phyloP scores from a whole-genome alignment of 73 alveolate species.

The Symbiodinium pilosum region DNA sequence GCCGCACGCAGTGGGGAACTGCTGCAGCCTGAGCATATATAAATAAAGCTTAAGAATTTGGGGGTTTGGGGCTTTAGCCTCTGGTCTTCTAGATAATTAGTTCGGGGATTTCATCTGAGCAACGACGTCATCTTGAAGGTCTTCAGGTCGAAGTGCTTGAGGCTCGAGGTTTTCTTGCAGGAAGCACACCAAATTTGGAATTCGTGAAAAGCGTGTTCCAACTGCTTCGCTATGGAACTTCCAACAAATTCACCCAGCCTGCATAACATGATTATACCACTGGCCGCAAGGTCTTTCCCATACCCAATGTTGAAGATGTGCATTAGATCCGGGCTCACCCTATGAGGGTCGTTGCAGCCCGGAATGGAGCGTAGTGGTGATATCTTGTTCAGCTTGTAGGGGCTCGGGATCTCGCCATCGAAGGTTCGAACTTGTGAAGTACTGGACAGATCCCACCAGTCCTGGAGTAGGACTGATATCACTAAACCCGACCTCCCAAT shows the following conservation, averaged over 20 bases:
- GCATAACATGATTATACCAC: neutral
- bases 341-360: neutral
- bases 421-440: slow-evolving; percentile 4
- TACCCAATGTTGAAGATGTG: slow-evolving; percentile 21
- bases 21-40: neutral
- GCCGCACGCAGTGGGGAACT: neutral
- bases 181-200: neutral
- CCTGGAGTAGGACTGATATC: too few relatives aligned
- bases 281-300: slow-evolving; percentile 10
- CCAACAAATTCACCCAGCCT: neutral
- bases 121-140: slow-evolving; percentile 35
- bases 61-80: neutral
- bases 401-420: neutral
- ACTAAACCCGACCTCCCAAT: too few relatives aligned
- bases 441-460: slow-evolving; percentile 15
- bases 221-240: neutral
- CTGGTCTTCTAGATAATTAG: neutral
- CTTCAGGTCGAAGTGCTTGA: neutral
- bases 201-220: neutral
- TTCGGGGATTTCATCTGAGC: neutral
- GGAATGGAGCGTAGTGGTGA: slow-evolving; percentile 4
- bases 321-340: neutral
- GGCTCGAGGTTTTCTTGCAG: neutral
- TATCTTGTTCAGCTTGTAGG: neutral
- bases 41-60: too few relatives aligned